Evolutionary conservation across 2,329 filamentous ascomycete species (phyloP).

Genomic region (Monosporascus ibericus): DNA sequence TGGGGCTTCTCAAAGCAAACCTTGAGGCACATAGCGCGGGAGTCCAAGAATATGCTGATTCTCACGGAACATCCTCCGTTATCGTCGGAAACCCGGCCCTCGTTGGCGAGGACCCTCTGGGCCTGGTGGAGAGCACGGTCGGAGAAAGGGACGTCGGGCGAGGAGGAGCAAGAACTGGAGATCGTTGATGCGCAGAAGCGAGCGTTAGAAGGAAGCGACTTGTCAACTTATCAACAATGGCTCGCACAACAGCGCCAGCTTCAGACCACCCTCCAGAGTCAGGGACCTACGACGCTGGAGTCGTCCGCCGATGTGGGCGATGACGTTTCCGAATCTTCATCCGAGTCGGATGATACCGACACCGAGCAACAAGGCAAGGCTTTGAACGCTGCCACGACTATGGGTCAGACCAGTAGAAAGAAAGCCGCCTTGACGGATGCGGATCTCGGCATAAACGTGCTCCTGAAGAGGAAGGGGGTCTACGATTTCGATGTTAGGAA

Average conservation of each 20-base stretch:
- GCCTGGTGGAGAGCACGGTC: conserved; percentile 67
- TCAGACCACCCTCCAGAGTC: conserved; percentile 70
- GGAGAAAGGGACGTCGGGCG: conserved; percentile 45
- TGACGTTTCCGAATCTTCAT: conserved; percentile 80
- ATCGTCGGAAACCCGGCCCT: conserved; percentile 37
- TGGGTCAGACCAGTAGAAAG: conserved; percentile 77
- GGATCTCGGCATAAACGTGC: conserved; percentile 84
- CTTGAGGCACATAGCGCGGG: conserved; percentile 65
- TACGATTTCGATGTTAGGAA: conserved; percentile 89
- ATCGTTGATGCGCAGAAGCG: conserved; percentile 56
- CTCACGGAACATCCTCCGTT: conserved; percentile 67
- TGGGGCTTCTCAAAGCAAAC: conserved; percentile 92
- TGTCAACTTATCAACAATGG: conserved; percentile 84
- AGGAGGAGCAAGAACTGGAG: conserved; percentile 51
- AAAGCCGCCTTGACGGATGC: conserved; percentile 84
- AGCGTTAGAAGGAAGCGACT: conserved; percentile 68
- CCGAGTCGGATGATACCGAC: conserved; percentile 82
- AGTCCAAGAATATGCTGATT: conserved; percentile 77
- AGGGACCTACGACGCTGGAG: conserved; percentile 62
- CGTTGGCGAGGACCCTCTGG: conserved; percentile 72
- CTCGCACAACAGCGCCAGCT: conserved; percentile 82
- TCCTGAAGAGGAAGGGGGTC: conserved; percentile 83
- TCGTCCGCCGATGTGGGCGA: conserved; percentile 68
- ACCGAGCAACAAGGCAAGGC: conserved; percentile 87
- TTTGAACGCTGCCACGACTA: conserved; percentile 77